Evolutionary conservation across 495 filamentous ascomycete genomes (phyloP), one percentile per base, ranked within the genome.

Genomic region (Barbatosphaeria neglecta): DNA sequence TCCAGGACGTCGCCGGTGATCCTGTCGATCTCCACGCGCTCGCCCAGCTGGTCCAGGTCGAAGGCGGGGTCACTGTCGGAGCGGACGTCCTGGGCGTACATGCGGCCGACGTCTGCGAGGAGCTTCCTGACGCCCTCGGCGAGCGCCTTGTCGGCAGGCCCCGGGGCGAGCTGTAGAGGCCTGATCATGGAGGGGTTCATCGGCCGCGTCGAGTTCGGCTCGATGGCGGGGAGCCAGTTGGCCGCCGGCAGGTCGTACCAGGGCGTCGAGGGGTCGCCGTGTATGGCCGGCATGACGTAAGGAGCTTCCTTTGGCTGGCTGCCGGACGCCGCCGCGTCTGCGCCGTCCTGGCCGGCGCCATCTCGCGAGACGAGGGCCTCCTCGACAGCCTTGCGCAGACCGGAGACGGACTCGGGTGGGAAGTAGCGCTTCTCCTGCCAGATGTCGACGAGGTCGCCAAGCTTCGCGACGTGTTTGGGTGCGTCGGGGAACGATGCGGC

Each of bases 181-280:
- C 81, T 86, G 52, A 90, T 77, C 48, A 77, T 72, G 6, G 79
- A 69, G 0, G 83, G 72, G 37, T 83, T 83, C 58, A 95, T 83
- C 8, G 87, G 79, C 24, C 71, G 66, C 9, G 77, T 78, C 6
- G 83, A 85, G 58, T 89, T 84, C 19, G 84, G 85, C 28, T 83
- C 75, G 24, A 95, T 80, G 43, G 83, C 81, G 2, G 82, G 84
- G 31, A 92, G 71, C 59, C 88, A 74, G 54, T 89, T 92, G 4
- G 80, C 88, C 16, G 87, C 87, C 0, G 88, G 89, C 1, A 94
- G 72, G 47, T 94, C 88, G 62, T 89, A 90, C 68, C 79, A 94
- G 0, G 84, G 83, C 1, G 75, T 79, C 0, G 79, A 75, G 2
- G 70, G 62, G 58, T 94, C 89, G 13, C 89, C 89, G 60, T 95